Conservation (phyloP, 257 asterid genomes). For the Solanum infundibuliforme region DNA sequence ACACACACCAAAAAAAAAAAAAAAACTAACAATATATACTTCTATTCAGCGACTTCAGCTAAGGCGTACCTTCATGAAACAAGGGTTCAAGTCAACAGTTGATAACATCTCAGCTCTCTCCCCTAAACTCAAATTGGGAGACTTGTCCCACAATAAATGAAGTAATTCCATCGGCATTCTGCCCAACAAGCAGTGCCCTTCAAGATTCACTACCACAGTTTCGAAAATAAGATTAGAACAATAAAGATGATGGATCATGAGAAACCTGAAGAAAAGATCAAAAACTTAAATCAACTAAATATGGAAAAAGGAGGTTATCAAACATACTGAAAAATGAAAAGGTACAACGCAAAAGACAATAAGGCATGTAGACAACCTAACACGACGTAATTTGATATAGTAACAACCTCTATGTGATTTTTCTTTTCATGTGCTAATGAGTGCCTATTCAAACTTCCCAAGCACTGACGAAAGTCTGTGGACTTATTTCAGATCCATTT, state of each 20-base stretch:
- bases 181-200: conserved; percentile 74
- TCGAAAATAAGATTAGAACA: conserved; percentile 12
- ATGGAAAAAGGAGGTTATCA: neutral
- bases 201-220: conserved; percentile 46
- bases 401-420: neutral
- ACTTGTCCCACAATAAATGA: conserved; percentile 74
- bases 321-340: neutral
- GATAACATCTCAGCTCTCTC: conserved; percentile 83
- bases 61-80: conserved; percentile 55
- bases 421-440: neutral
- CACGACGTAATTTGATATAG: neutral
- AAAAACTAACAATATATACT: neutral
- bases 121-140: conserved; percentile 66
- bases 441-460: neutral
- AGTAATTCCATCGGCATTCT: conserved; percentile 80
- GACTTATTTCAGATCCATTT: neutral
- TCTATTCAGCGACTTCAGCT: neutral
- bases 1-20: neutral
- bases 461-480: neutral
- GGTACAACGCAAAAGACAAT: neutral
- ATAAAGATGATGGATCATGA: neutral
- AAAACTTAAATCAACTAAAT: neutral
- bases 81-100: conserved; percentile 73
- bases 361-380: neutral
- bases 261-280: neutral